Evolutionary conservation across 192 early-diverging fungal genomes (phyloP).

Genomic region (Nowakowskiella sp.): DNA sequence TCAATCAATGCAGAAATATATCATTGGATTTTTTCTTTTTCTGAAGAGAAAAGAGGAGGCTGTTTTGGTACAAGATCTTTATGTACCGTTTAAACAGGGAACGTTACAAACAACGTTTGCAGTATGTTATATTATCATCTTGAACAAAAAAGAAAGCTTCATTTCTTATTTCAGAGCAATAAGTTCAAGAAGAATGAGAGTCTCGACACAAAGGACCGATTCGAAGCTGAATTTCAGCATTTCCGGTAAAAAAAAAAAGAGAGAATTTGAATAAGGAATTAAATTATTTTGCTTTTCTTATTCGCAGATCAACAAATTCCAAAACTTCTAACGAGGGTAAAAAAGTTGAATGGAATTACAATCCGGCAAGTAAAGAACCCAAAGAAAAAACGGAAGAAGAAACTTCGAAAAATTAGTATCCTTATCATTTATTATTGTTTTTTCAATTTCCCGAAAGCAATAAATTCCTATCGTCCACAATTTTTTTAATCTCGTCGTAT

Average conservation of each 20-base stretch:
- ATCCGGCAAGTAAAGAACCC: too few species aligned
- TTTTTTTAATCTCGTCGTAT: too few species aligned
- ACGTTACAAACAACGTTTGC: constrained; percentile 19
- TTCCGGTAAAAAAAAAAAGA: constrained; percentile 13
- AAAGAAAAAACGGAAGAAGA: too few species aligned
- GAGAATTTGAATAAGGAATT: too few species aligned
- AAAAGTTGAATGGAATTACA: too few species aligned
- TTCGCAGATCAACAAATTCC: too few species aligned
- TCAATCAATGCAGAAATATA: neutral
- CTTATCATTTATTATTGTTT: too few species aligned
- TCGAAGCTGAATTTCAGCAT: constrained; percentile 14
- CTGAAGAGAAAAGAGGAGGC: constrained; percentile 2
- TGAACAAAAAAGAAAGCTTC: neutral
- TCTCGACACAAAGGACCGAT: constrained; percentile 5
- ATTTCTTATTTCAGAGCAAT: constrained; percentile 3
- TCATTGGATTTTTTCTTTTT: neutral
- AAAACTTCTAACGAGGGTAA: too few species aligned
- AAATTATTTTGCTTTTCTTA: too few species aligned
- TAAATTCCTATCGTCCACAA: too few species aligned
- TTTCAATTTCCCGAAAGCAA: too few species aligned
- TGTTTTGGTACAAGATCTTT: constrained; percentile 17
- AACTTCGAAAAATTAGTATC: too few species aligned
- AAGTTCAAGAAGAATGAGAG: constrained; percentile 8
- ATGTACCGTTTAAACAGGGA: constrained; percentile 17
- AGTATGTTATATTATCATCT: neutral